These are phyloP conservation scores for Diaporthe amygdali DNA, from an alignment of 2,329 filamentous ascomycete species.

Conservation along the genomic window DNA sequence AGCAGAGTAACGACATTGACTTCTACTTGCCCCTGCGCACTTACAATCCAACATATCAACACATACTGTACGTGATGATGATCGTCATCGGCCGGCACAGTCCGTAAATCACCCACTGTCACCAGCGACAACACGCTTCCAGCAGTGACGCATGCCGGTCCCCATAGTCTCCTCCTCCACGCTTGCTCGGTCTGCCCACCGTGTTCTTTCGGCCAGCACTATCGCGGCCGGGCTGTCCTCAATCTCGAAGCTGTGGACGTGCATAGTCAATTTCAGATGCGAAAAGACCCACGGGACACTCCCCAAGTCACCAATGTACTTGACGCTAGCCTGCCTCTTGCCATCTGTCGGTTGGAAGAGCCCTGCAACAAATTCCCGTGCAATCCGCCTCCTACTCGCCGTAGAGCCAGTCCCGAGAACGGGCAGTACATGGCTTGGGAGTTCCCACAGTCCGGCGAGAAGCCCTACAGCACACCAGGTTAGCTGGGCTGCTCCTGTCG, in stretches of 20 bases:
- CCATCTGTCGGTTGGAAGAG: conserved; percentile 30
- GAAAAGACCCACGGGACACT: conserved; percentile 63
- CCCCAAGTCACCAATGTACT: conserved; percentile 49
- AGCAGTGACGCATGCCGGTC: conserved; percentile 64
- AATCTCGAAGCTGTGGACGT: conserved; percentile 57
- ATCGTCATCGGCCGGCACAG: too few relatives aligned
- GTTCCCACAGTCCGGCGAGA: conserved; percentile 61
- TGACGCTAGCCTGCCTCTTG: conserved; percentile 27
- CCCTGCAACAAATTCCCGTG: conserved; percentile 38
- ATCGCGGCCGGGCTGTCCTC: conserved; percentile 24
- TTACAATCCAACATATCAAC: too few relatives aligned
- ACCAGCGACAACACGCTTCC: conserved; percentile 46
- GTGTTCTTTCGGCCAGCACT: conserved; percentile 20
- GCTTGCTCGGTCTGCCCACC: conserved; percentile 45
- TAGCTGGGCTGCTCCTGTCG: neutral
- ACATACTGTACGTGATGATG: too few relatives aligned
- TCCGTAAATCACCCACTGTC: too few relatives aligned
- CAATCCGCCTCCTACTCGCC: conserved; percentile 41
- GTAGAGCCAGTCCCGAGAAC: conserved; percentile 33
- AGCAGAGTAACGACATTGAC: too few relatives aligned
- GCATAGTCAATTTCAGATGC: conserved; percentile 62
- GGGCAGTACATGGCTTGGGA: conserved; percentile 51
- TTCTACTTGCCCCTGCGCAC: too few relatives aligned
- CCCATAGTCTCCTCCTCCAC: conserved; percentile 61
- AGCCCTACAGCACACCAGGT: conserved; percentile 37